These are phyloP conservation scores for Panaeolus papilionaceus DNA, from an alignment of 768 basidiomycete genomes.

Conservation along the genomic window DNA sequence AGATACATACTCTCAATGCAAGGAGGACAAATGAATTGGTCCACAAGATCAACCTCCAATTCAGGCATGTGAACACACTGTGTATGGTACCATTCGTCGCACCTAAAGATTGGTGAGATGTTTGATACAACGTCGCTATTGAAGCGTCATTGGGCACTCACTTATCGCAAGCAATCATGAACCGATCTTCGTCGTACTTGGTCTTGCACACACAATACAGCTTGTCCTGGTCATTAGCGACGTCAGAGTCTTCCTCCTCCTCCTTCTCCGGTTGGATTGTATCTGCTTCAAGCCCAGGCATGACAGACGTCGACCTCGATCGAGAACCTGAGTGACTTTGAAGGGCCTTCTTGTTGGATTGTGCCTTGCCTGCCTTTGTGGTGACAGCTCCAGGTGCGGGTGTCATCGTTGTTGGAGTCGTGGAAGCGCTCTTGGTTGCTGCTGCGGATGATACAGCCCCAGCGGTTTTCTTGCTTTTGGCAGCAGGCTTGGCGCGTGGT, in stretches of 20 bases:
- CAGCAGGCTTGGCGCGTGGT: slow-evolving; percentile 36
- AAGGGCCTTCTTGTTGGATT: slow-evolving; percentile 4
- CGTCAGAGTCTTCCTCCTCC: slow-evolving; percentile 52
- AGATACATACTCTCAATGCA: slow-evolving; percentile 73
- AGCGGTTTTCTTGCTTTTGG: slow-evolving; percentile 39
- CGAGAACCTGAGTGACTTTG: slow-evolving; percentile 37
- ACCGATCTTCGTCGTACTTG: slow-evolving; percentile 82
- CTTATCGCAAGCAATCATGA: slow-evolving; percentile 96
- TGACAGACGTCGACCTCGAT: slow-evolving; percentile 74
- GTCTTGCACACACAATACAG: slow-evolving; percentile 91
- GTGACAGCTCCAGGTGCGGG: neutral
- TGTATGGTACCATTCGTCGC: slow-evolving; percentile 96
- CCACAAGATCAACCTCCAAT: slow-evolving; percentile 83
- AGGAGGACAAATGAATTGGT: slow-evolving; percentile 88
- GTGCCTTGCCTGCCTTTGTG: neutral
- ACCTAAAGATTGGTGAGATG: slow-evolving; percentile 48
- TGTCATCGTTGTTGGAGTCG: neutral
- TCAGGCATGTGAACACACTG: slow-evolving; percentile 85
- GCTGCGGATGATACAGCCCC: slow-evolving; percentile 26
- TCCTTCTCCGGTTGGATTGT: slow-evolving; percentile 39
- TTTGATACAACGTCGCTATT: slow-evolving; percentile 8
- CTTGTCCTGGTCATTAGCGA: slow-evolving; percentile 64
- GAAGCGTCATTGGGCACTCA: slow-evolving; percentile 40
- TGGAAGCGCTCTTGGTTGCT: slow-evolving; percentile 39
- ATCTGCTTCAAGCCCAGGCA: slow-evolving; percentile 53